A percentile compares a stretch with the other conserved stretches of the same genome.
phyloP scores from a whole-genome alignment of 768 basidiomycete genomes.

The Kwoniella bestiolae region DNA sequence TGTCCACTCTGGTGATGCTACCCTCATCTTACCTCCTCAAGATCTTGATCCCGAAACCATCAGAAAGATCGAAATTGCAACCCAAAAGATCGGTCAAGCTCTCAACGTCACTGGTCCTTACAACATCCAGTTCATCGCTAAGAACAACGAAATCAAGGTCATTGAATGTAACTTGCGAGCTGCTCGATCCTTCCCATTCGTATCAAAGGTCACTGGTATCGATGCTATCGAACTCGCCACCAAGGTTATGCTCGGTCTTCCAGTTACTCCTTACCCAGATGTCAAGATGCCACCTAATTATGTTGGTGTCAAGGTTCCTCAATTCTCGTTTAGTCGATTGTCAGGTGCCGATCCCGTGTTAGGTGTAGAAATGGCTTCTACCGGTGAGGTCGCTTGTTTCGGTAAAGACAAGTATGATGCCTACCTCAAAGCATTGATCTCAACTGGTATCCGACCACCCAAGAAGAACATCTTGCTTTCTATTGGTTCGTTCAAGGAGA shows the following conservation, averaged over 20 bases:
- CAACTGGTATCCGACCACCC: slow-evolving; percentile 90
- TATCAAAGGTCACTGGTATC: slow-evolving; percentile 95
- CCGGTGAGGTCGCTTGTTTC: slow-evolving; percentile 98
- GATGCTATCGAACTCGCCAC: slow-evolving; percentile 99
- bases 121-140: slow-evolving; percentile 99
- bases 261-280: slow-evolving; percentile 88
- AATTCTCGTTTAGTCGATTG: slow-evolving; percentile 95
- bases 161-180: slow-evolving; percentile 99
- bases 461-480: slow-evolving; percentile 98
- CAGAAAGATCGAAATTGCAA: slow-evolving; percentile 93
- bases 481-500: slow-evolving; percentile 95
- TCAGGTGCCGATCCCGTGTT: slow-evolving; percentile 97
- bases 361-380: slow-evolving; percentile 99
- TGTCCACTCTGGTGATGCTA: slow-evolving; percentile 98
- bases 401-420: slow-evolving; percentile 98
- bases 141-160: slow-evolving; percentile 99
- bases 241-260: slow-evolving; percentile 93
- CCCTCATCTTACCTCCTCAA: slow-evolving; percentile 95
- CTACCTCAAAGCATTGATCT: slow-evolving; percentile 94
- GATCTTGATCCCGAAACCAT: slow-evolving; percentile 97
- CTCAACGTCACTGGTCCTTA: slow-evolving; percentile 97
- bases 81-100: slow-evolving; percentile 94
- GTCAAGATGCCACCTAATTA: slow-evolving; percentile 85
- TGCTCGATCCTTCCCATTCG: slow-evolving; percentile 97
- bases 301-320: slow-evolving; percentile 99